Base-by-base conservation (phyloP, 2,329 filamentous ascomycete genomes). In the Apiospora pterosperma region DNA sequence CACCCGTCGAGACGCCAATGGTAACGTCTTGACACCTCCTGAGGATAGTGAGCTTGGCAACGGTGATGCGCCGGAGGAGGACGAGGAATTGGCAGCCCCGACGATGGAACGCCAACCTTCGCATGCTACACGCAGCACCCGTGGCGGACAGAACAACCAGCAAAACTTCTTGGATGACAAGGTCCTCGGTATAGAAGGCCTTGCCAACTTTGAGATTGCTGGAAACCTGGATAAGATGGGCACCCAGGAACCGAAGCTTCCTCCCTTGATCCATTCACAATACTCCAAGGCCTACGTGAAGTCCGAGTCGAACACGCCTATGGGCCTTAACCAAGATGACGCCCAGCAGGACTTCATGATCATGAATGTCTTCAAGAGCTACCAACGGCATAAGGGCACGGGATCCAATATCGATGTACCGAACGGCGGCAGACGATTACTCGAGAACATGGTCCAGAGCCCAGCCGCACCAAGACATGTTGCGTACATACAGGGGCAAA, bases 101-200 rank as follows among this genome's bases (percentile, higher is more conserved):
- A 79, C 79, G 62, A 90, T 90, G 87, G 88, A 90, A 74, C 83
- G 87, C 38, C 85, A 87, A 66, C 82, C 85, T 14, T 90, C 88
- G 11, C 87, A 90, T 66, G 85, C 85, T 14, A 90, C 88, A 21
- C 81, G 88, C 52, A 90, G 87, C 75, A 89, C 85, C 23, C 82
- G 87, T 28, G 85, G 80, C 19, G 78, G 80, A n/a, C 74, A 74
- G 36, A 78, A 77, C 31, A 78, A 81, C 62, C 81, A 83, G 63
- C 81, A 84, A 63, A 87, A 86, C 70, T 85, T 86, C 66, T 71
- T 83, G 39, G 86, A 88, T 67, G 84, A 86, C 72, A 85, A 83
- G 70, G 77, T 86, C 42, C 78, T 87, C 14, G 88, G 87, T 16
- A 80, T 89, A 34, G 87, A 90, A 72, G 85, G 83, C 25, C 79